A percentile compares a stretch with the other conserved stretches of the same genome.
Conservation (phyloP, 768 basidiomycete genomes). For the Mycena chlorophos region DNA sequence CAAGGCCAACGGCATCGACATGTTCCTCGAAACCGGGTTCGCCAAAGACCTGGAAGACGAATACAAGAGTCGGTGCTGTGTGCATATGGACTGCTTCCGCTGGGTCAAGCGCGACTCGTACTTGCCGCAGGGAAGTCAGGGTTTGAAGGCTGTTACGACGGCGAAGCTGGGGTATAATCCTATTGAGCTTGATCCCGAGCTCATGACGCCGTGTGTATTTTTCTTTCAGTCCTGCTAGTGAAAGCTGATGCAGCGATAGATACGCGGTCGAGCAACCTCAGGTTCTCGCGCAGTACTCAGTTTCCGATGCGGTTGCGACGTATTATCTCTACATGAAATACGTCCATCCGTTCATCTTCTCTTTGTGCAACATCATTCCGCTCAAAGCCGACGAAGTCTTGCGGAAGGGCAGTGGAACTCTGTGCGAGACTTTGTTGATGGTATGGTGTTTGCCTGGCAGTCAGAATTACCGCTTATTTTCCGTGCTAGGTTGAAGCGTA, state of each 20-base stretch:
- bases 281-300: conserved; percentile 92
- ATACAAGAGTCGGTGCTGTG: conserved; percentile 89
- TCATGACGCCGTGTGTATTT: conserved; percentile 92
- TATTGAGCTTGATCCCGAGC: conserved; percentile 94
- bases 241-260: conserved; percentile 40
- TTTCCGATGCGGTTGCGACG: conserved; percentile 99
- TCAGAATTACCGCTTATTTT: conserved; percentile 4
- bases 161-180: conserved; percentile 96
- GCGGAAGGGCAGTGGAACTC: conserved; percentile 92
- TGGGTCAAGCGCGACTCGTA: conserved; percentile 99
- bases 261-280: conserved; percentile 98
- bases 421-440: conserved; percentile 98
- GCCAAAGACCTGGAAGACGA: conserved; percentile 90
- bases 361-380: conserved; percentile 98
- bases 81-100: conserved; percentile 99
- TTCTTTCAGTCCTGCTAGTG: background rate
- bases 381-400: conserved; percentile 95
- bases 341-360: conserved; percentile 99
- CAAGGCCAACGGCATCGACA: conserved; percentile 88
- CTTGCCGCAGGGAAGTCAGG: conserved; percentile 96
- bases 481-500: conserved; percentile 86
- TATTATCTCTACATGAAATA: conserved; percentile 99
- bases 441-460: conserved; percentile 45
- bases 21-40: conserved; percentile 95
- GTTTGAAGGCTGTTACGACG: conserved; percentile 95